Base-by-base conservation (phyloP, 1,139 yeast species). In the Nakaseomyces nivariensis region DNA sequence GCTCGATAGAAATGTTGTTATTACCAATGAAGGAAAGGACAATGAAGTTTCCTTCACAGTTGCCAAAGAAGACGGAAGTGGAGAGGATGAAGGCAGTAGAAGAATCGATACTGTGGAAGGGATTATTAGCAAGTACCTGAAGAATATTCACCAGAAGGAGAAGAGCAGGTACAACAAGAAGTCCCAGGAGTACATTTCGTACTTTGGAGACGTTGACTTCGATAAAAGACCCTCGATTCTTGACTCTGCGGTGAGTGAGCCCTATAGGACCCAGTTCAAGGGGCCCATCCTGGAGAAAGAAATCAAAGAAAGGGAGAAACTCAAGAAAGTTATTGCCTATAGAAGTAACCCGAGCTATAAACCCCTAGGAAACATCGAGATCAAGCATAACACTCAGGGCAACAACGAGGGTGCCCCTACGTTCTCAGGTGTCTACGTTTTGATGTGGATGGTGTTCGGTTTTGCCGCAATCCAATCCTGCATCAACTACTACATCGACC, bases 121-220 rank as follows among this genome's bases (percentile, higher is more conserved):
- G 5, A 32, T 13, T 25, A 45, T 45, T 32, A 40, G 31, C 33
- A 45, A 38, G 48, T 45, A 45, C 34, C n/a, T 45, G 25, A 37
- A 40, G 25, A 37, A 45, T 34, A 32, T 45, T 26, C 48, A 45
- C 25, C 48, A 34, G 32, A 48, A 48, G 43, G 49, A 48, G 32
- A 26, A 25, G 22, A 34, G 47, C 37, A 37, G 48, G 25, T 45
- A 33, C 37, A 38, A 45, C 40, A 38, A 40, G 34, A 40, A 45
- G 22, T 45, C 48, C 9, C 38, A 45, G 22, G 42, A 48, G 46
- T 48, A 43, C 22, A 47, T 54, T 24, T 55, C 58, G 10, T 55
- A 52, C 40, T 55, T 55, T 24, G 50, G 50, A 8, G 58, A 55
- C 46, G 58, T 55, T 7, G 56, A 54, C 47, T 55, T 55, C 41